These are phyloP conservation scores for Forsythia viridissima DNA, from an alignment of 257 asterid species.

Conservation along the genomic window DNA sequence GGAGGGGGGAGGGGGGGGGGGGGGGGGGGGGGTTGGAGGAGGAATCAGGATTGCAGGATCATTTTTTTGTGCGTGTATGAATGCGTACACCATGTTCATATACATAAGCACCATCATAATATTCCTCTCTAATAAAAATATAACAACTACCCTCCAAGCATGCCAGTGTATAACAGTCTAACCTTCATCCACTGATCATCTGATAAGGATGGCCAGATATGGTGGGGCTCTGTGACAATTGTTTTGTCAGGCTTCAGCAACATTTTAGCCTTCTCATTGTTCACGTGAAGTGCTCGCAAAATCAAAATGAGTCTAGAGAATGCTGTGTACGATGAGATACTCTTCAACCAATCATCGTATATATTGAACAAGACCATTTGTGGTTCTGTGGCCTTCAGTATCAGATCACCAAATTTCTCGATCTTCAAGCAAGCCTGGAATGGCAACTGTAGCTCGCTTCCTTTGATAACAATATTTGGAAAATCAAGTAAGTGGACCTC, in stretches of 20 bases:
- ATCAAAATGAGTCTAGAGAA: conserved; percentile 93
- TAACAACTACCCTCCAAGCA: neutral
- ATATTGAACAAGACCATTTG: conserved; percentile 98
- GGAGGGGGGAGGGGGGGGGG: too few species aligned
- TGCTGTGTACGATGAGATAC: conserved; percentile 94
- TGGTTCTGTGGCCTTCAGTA: conserved; percentile 95
- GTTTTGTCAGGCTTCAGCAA: conserved; percentile 98
- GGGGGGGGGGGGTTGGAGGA: too few species aligned
- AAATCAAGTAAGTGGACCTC: conserved; percentile 99
- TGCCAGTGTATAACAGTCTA: conserved; percentile 11
- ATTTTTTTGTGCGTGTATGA: too few species aligned
- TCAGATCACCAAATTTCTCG: conserved; percentile 98
- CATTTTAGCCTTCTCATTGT: conserved; percentile 99
- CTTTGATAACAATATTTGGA: conserved; percentile 94
- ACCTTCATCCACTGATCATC: conserved; percentile 99
- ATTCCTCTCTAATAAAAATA: too few species aligned
- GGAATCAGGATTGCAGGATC: too few species aligned
- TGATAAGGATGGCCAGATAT: conserved; percentile 93
- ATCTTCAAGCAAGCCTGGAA: conserved; percentile 99
- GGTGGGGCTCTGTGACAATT: conserved; percentile 88
- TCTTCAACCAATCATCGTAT: conserved; percentile 98
- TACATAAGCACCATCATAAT: too few species aligned
- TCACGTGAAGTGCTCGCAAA: conserved; percentile 91
- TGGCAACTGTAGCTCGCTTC: conserved; percentile 99
- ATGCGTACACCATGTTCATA: too few species aligned